phyloP scores from a whole-genome alignment of 257 asterid species.

The Ligustrum vulgare region DNA sequence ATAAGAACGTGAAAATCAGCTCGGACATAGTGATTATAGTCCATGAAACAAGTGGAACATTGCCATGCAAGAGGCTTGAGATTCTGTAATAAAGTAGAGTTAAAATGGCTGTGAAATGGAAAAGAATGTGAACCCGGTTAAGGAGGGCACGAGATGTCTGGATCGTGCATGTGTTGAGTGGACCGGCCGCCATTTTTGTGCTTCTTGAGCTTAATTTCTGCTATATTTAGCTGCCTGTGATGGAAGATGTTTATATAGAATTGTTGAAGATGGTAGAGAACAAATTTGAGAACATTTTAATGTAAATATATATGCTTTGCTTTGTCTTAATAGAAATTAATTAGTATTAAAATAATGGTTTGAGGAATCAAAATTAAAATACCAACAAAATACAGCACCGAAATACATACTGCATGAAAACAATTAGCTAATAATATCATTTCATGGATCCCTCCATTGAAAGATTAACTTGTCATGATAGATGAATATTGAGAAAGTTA shows the following conservation, averaged over 20 bases:
- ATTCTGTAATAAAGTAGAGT: slow-evolving; percentile 34
- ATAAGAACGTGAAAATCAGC: slow-evolving; percentile 37
- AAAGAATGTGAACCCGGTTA: slow-evolving; percentile 32
- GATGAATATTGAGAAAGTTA: too few relatives aligned
- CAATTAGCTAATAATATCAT: too few relatives aligned
- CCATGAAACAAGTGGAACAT: slow-evolving; percentile 23
- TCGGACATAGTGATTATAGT: slow-evolving; percentile 30
- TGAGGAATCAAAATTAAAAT: not conserved
- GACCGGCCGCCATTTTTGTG: not conserved
- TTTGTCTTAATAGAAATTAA: not conserved
- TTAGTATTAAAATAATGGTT: too few relatives aligned
- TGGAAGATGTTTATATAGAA: not conserved
- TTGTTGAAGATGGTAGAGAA: not conserved
- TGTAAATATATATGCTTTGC: not conserved
- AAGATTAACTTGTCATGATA: too few relatives aligned
- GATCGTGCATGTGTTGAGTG: not conserved
- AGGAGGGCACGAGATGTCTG: slow-evolving; percentile 11
- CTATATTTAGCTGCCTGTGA: not conserved
- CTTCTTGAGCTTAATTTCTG: not conserved
- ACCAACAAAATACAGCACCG: not conserved
- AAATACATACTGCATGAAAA: not conserved
- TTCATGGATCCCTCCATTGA: too few relatives aligned
- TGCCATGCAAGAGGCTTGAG: slow-evolving; percentile 14
- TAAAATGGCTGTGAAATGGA: slow-evolving; percentile 31
- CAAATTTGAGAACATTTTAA: not conserved